These are phyloP conservation scores for Eustoma russellianum DNA, from an alignment of 257 asterid genomes.

Conservation along the genomic window DNA sequence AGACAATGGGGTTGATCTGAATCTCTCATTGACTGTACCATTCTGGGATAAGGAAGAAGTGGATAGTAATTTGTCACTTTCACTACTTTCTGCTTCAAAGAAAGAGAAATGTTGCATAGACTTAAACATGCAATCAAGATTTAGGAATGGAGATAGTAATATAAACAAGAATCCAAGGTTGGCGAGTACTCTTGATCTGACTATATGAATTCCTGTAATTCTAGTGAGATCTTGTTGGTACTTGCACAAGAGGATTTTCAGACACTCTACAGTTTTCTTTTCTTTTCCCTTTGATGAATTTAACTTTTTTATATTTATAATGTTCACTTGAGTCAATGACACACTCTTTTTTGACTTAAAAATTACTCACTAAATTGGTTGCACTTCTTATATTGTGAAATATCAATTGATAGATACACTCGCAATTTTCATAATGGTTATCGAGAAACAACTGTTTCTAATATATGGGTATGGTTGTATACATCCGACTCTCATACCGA, in stretches of 20 bases:
- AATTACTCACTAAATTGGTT: no score
- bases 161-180: constrained; percentile 9
- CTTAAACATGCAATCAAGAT: constrained; percentile 5
- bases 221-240: constrained; percentile 35
- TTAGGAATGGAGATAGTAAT: constrained; percentile 4
- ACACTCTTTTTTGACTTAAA: no score
- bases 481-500: no score
- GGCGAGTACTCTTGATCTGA: constrained; percentile 34
- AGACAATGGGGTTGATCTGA: constrained; percentile 10
- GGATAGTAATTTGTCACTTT: constrained; percentile 21
- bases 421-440: no score
- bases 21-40: constrained; percentile 14
- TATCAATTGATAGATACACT: no score
- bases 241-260: constrained; percentile 17
- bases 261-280: background rate
- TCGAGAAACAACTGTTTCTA: no score
- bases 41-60: constrained; percentile 12
- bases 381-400: no score
- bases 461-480: no score
- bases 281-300: no score
- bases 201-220: constrained; percentile 25
- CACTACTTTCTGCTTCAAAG: constrained; percentile 11
- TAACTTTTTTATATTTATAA: no score
- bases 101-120: constrained; percentile 1
- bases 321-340: no score